Base-by-base conservation (phyloP, 73 alveolate genomes). In the Halteria grandinella region DNA sequence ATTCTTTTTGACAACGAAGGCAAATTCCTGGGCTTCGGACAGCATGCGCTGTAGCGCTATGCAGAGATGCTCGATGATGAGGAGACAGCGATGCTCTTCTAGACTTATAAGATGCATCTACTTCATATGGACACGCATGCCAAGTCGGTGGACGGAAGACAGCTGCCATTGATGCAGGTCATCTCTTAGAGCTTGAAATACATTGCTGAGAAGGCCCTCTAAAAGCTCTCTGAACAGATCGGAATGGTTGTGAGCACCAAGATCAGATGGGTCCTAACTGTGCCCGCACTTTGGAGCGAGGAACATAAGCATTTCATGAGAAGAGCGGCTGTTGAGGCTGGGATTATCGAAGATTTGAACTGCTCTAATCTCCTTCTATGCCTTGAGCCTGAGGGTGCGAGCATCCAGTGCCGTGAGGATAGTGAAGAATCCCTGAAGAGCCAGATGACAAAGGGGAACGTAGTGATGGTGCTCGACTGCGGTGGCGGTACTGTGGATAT, bases 401-500 rank as follows among this genome's bases (percentile, higher is more conserved):
- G 98, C 25, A 96, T 96, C 29, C 89, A 94, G 78, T 96, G 98
- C 86, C 86, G 99, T 74, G 98, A 96, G 80, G 99, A 96, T 79
- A 83, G 97, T 34, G 99, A 94, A 82, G 92, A 78, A 63, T 81
- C 83, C 47, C 55, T 96, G 58, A 95, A 86, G 66, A 92, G 88
- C 40, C 78, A 89, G 71, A 89, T 96, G 95, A 91, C 60, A 36
- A 96, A 96, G 83, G 91, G 87, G 37, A 79, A 94, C 34, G 94
- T 92, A 11, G 95, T 96, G 25, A 90, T 96, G 96, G 99, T 96
- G 1, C 87, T 96, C 55, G 99, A 96, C 83, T 92, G 98, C 74
- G 99, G 99, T 37, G 99, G 99, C 20, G 99, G 99, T 0, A 96
- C 99, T 10, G 98, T 92, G 34, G 99, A 96, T 80, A 96, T 96